Conservation (phyloP, 176 grass and related monocot species). For the Aegilops sharonensis region DNA sequence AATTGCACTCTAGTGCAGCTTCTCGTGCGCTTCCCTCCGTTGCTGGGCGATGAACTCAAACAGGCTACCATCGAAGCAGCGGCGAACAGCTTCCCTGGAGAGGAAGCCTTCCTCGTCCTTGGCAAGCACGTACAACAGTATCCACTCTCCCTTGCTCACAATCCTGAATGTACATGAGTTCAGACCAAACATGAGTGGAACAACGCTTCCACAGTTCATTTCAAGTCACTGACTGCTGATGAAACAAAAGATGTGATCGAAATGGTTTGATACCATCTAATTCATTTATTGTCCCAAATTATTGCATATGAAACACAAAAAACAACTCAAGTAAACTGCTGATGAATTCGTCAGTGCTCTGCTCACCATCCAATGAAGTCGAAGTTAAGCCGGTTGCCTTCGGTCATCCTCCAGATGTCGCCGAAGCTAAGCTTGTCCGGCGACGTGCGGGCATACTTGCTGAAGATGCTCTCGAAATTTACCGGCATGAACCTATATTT, state of each 20-base stretch:
- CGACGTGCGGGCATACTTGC: conserved; percentile 60
- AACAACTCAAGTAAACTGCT: background rate
- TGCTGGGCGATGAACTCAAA: conserved; percentile 49
- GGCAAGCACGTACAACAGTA: conserved; percentile 58
- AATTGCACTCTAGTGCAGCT: background rate
- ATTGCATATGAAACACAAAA: no score
- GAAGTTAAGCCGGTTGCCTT: conserved; percentile 33
- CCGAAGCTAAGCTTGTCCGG: conserved; percentile 49
- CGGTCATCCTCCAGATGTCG: conserved; percentile 68
- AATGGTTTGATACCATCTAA: no score
- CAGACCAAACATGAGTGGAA: background rate
- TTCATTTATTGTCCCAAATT: no score
- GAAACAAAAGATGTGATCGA: no score
- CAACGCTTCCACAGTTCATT: no score
- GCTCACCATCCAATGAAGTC: conserved; percentile 56
- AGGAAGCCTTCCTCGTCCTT: conserved; percentile 72
- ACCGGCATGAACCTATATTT: conserved; percentile 63
- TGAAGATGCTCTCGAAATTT: conserved; percentile 86
- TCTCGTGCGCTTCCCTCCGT: background rate
- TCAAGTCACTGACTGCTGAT: background rate
- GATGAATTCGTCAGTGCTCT: background rate
- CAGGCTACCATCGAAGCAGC: conserved; percentile 71
- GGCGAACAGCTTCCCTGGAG: conserved; percentile 47
- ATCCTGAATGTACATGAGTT: conserved; percentile 33
- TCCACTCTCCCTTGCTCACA: conserved; percentile 61